Conservation (phyloP, 306 rosid genomes). For the Luffa acutangula region DNA sequence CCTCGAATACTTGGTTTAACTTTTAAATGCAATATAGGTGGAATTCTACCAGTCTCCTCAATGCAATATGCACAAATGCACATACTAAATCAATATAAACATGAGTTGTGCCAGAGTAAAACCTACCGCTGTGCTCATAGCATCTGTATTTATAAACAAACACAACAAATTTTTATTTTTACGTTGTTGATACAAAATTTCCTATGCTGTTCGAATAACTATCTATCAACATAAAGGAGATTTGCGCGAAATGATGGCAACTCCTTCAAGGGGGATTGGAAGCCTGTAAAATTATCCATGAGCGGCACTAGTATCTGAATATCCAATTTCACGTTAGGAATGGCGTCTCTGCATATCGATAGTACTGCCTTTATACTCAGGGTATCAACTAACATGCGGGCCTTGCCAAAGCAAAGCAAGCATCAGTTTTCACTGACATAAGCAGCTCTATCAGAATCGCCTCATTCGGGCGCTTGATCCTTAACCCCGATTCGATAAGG, state of each 20-base stretch:
- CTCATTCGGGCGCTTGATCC: constrained; percentile 35
- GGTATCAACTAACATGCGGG: constrained; percentile 20
- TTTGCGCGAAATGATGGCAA: background rate
- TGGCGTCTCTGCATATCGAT: background rate
- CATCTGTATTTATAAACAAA: background rate
- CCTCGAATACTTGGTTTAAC: no score
- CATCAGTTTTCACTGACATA: constrained; percentile 60
- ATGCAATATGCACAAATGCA: background rate
- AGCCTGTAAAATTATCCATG: background rate
- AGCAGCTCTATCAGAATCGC: constrained; percentile 60
- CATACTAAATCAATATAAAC: background rate
- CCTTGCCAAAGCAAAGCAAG: constrained; percentile 68
- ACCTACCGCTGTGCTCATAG: background rate
- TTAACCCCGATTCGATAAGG: constrained; percentile 63
- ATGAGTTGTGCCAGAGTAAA: background rate
- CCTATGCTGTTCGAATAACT: background rate
- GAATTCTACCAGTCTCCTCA: background rate
- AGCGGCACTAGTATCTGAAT: background rate
- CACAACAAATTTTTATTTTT: background rate
- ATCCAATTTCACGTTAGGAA: background rate
- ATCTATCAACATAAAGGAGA: background rate
- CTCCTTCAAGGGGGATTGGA: background rate
- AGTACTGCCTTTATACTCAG: background rate
- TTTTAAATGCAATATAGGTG: no score
- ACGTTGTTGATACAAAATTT: background rate